Evolutionary conservation across 768 basidiomycete genomes (phyloP).

Genomic region (Scleroderma bovista): DNA sequence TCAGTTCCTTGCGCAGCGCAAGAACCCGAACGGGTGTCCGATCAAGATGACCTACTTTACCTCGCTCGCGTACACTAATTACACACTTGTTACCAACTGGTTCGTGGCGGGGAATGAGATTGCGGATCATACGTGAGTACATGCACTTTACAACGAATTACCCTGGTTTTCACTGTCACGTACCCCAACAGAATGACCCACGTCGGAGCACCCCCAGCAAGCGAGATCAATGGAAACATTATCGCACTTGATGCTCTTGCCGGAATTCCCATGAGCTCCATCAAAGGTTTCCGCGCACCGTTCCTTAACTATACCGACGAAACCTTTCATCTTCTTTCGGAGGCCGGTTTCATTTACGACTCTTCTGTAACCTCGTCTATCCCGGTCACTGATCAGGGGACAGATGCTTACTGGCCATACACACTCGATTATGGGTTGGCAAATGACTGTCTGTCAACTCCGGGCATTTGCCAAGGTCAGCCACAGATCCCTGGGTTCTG

Average conservation of each 20-base stretch:
- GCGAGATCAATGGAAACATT: conserved; percentile 74
- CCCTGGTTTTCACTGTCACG: neutral
- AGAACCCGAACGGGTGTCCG: conserved; percentile 72
- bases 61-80: conserved; percentile 69
- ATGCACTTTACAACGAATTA: conserved; percentile 2
- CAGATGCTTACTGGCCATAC: conserved; percentile 83
- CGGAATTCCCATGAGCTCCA: conserved; percentile 61
- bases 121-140: conserved; percentile 65
- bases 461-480: conserved; percentile 58
- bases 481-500: conserved; percentile 73
- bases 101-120: conserved; percentile 82
- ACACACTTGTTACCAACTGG: conserved; percentile 74
- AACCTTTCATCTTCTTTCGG: conserved; percentile 53
- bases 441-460: conserved; percentile 62
- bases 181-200: conserved; percentile 53
- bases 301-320: conserved; percentile 61
- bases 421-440: conserved; percentile 76
- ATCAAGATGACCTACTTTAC: conserved; percentile 75
- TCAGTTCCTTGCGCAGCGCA: conserved; percentile 67
- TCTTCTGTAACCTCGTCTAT: conserved; percentile 54
- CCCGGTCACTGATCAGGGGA: conserved; percentile 58
- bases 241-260: conserved; percentile 74
- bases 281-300: conserved; percentile 74
- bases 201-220: conserved; percentile 52
- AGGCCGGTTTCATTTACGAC: conserved; percentile 66